Percentiles rank a stretch among this genome's conserved stretches.
phyloP scores from a whole-genome alignment of 2,329 filamentous ascomycete species.

The Alternaria triticimaculans region DNA sequence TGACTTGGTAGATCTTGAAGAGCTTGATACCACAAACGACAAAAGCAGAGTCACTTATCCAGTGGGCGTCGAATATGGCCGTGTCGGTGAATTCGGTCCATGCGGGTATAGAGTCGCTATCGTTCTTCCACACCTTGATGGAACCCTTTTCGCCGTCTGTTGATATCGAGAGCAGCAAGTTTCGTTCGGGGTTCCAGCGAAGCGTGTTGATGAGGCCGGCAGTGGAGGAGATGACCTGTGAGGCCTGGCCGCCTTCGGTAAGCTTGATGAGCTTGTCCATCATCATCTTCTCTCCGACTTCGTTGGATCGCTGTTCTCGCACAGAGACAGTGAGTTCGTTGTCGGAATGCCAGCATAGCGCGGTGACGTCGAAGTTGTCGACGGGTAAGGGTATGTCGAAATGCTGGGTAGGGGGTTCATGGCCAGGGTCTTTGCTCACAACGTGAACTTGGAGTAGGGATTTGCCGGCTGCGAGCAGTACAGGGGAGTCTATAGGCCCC shows the following conservation, averaged over 20 bases:
- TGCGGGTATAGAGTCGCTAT: slow-evolving; percentile 46
- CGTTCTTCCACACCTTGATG: slow-evolving; percentile 49
- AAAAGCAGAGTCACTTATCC: slow-evolving; percentile 53
- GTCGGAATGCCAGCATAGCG: slow-evolving; percentile 45
- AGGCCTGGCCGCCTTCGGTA: slow-evolving; percentile 36
- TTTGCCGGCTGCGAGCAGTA: slow-evolving; percentile 45
- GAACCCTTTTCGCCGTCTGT: slow-evolving; percentile 49
- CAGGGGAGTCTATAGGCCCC: slow-evolving; percentile 39
- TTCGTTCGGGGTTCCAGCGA: slow-evolving; percentile 43
- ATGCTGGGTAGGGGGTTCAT: slow-evolving; percentile 17
- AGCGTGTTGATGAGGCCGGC: slow-evolving; percentile 48
- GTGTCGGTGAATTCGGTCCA: slow-evolving; percentile 52
- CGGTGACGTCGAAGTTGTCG: slow-evolving; percentile 44
- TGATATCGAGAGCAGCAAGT: slow-evolving; percentile 47
- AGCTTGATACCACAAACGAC: slow-evolving; percentile 53
- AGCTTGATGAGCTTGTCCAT: slow-evolving; percentile 48
- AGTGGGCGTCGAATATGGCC: slow-evolving; percentile 53
- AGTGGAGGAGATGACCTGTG: slow-evolving; percentile 45
- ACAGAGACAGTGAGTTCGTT: slow-evolving; percentile 45
- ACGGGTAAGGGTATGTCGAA: slow-evolving; percentile 38
- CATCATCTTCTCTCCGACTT: slow-evolving; percentile 47
- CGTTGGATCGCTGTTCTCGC: slow-evolving; percentile 44
- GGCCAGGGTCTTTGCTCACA: slow-evolving; percentile 25
- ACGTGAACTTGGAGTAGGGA: slow-evolving; percentile 45
- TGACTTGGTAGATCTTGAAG: slow-evolving; percentile 49